Evolutionary conservation across 1,284 basidiomycete genomes (phyloP).

Genomic region (Tilletia indica): DNA sequence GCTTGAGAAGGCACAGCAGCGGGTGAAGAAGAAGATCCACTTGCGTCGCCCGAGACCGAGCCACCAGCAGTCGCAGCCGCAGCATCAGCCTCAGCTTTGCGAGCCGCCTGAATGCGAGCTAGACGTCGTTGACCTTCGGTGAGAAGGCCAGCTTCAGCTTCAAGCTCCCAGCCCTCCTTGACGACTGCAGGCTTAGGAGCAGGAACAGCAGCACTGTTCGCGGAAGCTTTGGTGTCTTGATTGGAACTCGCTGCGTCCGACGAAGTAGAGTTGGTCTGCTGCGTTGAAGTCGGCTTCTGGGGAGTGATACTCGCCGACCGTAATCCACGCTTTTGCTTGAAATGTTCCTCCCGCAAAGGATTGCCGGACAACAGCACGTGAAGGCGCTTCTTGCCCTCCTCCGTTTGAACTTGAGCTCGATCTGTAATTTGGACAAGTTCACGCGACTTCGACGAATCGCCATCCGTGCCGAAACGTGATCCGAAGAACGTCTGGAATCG

Average conservation of each 20-base stretch:
- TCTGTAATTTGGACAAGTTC: constrained; percentile 1
- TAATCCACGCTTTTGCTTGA: constrained; percentile 37
- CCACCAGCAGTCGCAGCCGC: not conserved
- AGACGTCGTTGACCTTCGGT: constrained; percentile 37
- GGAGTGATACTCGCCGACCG: not conserved
- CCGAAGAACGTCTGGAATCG: constrained; percentile 38
- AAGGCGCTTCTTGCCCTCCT: constrained; percentile 27
- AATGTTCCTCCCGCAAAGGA: constrained; percentile 38
- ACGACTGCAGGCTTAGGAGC: constrained; percentile 31
- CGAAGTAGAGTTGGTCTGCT: not conserved
- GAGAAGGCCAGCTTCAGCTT: constrained; percentile 39
- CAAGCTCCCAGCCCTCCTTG: constrained; percentile 42
- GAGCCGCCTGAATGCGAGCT: constrained; percentile 26
- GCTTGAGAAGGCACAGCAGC: constrained; percentile 10
- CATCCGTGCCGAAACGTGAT: constrained; percentile 21
- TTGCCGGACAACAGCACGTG: constrained; percentile 33
- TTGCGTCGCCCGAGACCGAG: not conserved
- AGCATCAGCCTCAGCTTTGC: constrained; percentile 17
- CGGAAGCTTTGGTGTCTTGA: not conserved
- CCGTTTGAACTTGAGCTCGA: not conserved
- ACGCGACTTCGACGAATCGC: not conserved
- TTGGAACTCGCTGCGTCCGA: not conserved
- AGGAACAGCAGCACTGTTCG: constrained; percentile 17
- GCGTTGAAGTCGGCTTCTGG: constrained; percentile 3
- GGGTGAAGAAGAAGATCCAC: not conserved